Conservation (phyloP, 2,329 filamentous ascomycete species). For the Graphium sp. region DNA sequence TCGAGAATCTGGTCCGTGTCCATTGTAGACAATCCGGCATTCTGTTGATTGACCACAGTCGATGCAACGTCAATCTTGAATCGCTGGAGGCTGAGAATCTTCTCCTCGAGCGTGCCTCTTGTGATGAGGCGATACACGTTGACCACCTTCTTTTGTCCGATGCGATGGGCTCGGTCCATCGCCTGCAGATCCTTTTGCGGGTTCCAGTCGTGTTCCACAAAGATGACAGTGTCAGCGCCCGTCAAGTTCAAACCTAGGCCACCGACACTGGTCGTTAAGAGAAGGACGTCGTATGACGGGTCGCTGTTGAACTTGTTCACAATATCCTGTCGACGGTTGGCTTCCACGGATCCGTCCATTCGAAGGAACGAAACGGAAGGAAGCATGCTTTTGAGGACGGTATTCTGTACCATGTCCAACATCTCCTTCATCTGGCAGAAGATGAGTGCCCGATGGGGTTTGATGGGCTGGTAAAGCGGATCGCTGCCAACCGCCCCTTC, state of each 20-base stretch:
- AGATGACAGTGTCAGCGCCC: slow-evolving; percentile 95
- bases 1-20: slow-evolving; percentile 97
- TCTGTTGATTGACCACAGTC: slow-evolving; percentile 97
- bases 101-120: slow-evolving; percentile 89
- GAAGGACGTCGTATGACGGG: slow-evolving; percentile 84
- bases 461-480: slow-evolving; percentile 63
- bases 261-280: slow-evolving; percentile 89
- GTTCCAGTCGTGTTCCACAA: slow-evolving; percentile 99
- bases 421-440: slow-evolving; percentile 99
- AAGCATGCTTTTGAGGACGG: slow-evolving; percentile 79
- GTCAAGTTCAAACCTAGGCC: slow-evolving; percentile 90
- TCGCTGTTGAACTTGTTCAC: slow-evolving; percentile 99
- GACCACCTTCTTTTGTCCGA: slow-evolving; percentile 98
- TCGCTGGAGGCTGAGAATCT: slow-evolving; percentile 92
- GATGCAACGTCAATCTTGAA: slow-evolving; percentile 99
- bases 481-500: slow-evolving; percentile 44
- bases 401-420: slow-evolving; percentile 96
- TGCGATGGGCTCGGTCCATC: slow-evolving; percentile 96
- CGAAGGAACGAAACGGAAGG: slow-evolving; percentile 84
- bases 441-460: slow-evolving; percentile 85
- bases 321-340: slow-evolving; percentile 86
- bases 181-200: slow-evolving; percentile 96
- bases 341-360: slow-evolving; percentile 86
- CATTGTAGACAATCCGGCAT: slow-evolving; percentile 86
- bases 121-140: slow-evolving; percentile 97